These are phyloP conservation scores for Mucor circinelloides DNA, from an alignment of 371 early-diverging fungal species.

Conservation along the genomic window DNA sequence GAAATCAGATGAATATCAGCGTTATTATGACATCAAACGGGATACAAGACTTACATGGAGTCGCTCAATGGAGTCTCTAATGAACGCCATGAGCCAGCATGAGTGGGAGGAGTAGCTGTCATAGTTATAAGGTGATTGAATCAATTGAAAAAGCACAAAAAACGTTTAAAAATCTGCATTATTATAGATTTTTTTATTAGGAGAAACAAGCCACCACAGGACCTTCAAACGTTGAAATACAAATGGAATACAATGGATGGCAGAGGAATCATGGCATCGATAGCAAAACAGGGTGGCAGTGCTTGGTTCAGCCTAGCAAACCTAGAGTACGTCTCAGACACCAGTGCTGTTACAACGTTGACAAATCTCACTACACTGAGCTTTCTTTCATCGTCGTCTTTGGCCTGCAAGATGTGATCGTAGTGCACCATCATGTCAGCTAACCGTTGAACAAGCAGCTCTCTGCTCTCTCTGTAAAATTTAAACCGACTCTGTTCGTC, in stretches of 20 bases:
- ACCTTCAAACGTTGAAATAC: background rate
- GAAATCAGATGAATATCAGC: background rate
- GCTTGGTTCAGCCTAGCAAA: background rate
- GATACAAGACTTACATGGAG: conserved; percentile 32
- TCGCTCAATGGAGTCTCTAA: conserved; percentile 37
- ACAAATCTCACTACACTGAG: conserved; percentile 6
- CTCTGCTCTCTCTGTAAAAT: background rate
- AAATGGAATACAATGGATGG: conserved; percentile 8
- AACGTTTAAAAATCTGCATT: background rate
- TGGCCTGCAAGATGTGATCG: background rate
- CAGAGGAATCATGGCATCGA: background rate
- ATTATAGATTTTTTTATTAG: background rate
- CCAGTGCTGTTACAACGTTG: background rate
- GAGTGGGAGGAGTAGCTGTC: conserved; percentile 35
- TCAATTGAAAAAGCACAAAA: background rate
- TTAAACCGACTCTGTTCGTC: background rate
- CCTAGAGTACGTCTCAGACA: background rate
- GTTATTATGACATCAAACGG: background rate
- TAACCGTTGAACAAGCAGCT: background rate
- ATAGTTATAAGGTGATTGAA: conserved; percentile 10
- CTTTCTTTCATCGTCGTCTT: background rate
- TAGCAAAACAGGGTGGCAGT: background rate
- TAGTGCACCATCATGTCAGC: background rate
- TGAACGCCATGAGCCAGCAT: conserved; percentile 44
- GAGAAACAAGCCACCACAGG: conserved; percentile 15